A percentile compares a stretch with the other conserved stretches of the same genome.
These are phyloP conservation scores for Lentinula novae-zelandiae DNA, from an alignment of 1,284 basidiomycete genomes.

Conservation along the genomic window DNA sequence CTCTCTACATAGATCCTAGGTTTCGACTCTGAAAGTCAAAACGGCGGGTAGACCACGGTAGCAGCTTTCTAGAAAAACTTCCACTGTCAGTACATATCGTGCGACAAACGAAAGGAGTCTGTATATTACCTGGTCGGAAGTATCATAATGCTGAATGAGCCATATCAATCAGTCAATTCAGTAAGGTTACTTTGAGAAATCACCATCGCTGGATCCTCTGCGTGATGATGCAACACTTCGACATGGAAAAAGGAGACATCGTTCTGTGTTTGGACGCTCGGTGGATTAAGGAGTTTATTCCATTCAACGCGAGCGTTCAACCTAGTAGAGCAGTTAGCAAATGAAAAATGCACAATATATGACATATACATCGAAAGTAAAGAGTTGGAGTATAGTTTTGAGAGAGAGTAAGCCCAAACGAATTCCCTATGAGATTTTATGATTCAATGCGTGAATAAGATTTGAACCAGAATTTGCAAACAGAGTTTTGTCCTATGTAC, in stretches of 20 bases:
- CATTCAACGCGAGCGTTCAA: constrained; percentile 7
- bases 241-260: background rate
- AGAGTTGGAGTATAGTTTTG: constrained; percentile 10
- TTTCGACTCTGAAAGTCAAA: background rate
- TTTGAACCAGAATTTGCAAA: background rate
- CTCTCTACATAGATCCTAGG: too few relatives aligned
- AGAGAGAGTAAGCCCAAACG: constrained; percentile 10
- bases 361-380: constrained; percentile 4
- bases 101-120: background rate
- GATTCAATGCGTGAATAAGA: background rate
- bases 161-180: background rate
- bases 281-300: constrained; percentile 4
- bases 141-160: background rate
- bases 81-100: background rate
- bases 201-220: background rate
- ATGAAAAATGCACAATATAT: background rate
- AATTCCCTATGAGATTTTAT: constrained; percentile 1
- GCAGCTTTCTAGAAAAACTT: background rate
- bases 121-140: background rate
- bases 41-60: background rate
- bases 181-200: background rate
- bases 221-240: background rate
- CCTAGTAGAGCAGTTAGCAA: background rate
- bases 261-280: background rate
- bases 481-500: constrained; percentile 5